Evolutionary conservation across 192 early-diverging fungal species (phyloP).

Genomic region (Haplosporangium gracile): DNA sequence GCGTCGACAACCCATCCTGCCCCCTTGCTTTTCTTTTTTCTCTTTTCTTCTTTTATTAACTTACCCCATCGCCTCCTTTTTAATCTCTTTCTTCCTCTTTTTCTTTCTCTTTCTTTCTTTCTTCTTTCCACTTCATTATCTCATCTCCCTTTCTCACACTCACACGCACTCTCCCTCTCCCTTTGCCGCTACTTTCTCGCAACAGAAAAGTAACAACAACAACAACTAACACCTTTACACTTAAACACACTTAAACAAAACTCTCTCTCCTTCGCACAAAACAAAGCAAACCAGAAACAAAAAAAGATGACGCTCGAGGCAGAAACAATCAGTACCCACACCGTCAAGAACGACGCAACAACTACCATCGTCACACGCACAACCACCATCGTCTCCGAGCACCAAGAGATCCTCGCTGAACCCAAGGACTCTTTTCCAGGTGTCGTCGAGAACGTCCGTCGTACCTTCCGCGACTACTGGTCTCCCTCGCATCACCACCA

Average conservation of each 20-base stretch:
- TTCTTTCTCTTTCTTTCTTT: slow-evolving; percentile 7
- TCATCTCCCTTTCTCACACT: background rate
- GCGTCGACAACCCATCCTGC: background rate
- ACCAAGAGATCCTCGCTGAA: slow-evolving; percentile 30
- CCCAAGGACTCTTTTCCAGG: slow-evolving; percentile 14
- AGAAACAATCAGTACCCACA: slow-evolving; percentile 45
- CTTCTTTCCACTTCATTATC: background rate
- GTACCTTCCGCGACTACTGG: slow-evolving; percentile 46
- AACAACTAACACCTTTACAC: background rate
- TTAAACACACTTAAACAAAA: background rate
- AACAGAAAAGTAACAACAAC: no score
- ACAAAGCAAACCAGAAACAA: background rate
- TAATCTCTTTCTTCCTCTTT: slow-evolving; percentile 14
- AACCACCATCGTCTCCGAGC: slow-evolving; percentile 52
- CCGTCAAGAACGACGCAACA: slow-evolving; percentile 49
- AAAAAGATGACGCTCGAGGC: slow-evolving; percentile 9
- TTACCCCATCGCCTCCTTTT: background rate
- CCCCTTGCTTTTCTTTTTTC: background rate
- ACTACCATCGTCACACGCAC: slow-evolving; percentile 49
- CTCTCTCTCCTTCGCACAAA: background rate
- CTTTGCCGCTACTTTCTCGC: background rate
- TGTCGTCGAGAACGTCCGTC: slow-evolving; percentile 38
- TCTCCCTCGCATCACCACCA: slow-evolving; percentile 18
- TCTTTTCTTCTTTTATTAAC: background rate
- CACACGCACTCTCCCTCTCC: background rate